Base-by-base conservation (phyloP, 208 protist genomes). In the Acanthamoeba sp. region DNA sequence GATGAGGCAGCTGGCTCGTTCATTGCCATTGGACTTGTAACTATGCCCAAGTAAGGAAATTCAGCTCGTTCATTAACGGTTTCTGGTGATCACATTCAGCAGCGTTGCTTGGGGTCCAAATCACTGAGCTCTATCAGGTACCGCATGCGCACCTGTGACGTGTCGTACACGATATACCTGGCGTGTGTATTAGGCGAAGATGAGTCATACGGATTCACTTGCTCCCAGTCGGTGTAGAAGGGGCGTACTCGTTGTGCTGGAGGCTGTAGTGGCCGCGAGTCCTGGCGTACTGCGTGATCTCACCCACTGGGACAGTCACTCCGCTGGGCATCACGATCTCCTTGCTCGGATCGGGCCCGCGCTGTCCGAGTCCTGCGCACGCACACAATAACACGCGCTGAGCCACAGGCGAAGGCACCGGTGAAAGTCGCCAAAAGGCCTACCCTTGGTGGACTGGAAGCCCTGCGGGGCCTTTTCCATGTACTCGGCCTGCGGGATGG, bases 401-500 rank as follows among this genome's bases (percentile, higher is more conserved):
- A 59, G 55, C 22, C 55, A 59, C 3, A 59, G 55, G 20, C 18
- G 55, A 16, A 59, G 20, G 48, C 48, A 62, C 16, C 59, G n/a
- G n/a, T 24, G n/a, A 24, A 3, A 66, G 20, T 66, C 20, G 59
- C 20, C 59, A 66, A 34, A 32, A 66, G n/a, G 59, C n/a, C n/a
- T 66, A 73, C 92, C 92, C 55, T 89, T 90, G 76, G 92, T 94
- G 36, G 52, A 78, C 4, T 93, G 89, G 64, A n/a, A 93, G 36
- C 89, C 62, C 12, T 24, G 16, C 14, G 34, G 34, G 5, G 62
- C 42, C 32, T 95, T 57, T 36, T 88, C 82, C 94, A 95, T 95
- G 57, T 96, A 96, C 57, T 94, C 71, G 32, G 94, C 50, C 34
- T 92, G 40, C 57, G 29, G 29, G 57, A 38, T n/a, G 29, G 95